Evolutionary conservation across 352 stramenopile genomes (phyloP), one percentile per base, ranked within the genome.

Genomic region (Pythium pyrilobum): DNA sequence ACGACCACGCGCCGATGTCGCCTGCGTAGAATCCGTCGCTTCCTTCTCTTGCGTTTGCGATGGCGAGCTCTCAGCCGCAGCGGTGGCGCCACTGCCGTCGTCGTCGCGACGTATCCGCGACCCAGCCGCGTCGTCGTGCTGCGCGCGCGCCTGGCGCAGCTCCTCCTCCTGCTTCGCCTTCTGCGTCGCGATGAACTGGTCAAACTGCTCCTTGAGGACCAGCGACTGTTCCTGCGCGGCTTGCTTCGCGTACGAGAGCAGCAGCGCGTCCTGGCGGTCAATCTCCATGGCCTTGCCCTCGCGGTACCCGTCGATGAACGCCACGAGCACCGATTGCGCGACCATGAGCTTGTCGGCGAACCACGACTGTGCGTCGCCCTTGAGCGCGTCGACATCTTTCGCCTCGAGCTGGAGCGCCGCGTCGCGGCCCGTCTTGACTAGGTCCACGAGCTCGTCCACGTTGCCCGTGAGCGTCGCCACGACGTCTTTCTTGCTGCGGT

Each of bases 301-400:
- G 6, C 73, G 68, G 67, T 95, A 95, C 11, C 84, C 84, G 2
- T 85, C 69, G 55, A 95, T 90, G 42, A 92, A 95, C 29, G 79
- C 77, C 69, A 87, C 67, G 25, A 95, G 64, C 61, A 92, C 83
- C 8, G 71, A 73, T 57, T 92, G 81, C 16, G 78, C 84, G 23
- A 95, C 81, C 50, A 87, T 64, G 52, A 95, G 67, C 46, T 95
- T 95, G 68, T 95, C 84, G 2, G 78, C 77, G 18, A 90, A 69
- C 84, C 84, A 95, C 50, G 72, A 84, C 58, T 95, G 80, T 31
- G 68, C 67, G 1, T 82, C 79, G 4, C 34, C 40, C 59, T 89
- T 89, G 23, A 85, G 65, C 0, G 55, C 64, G 0, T 91, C 72
- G 0, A 95, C 46, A 31, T 95, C 81, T 40, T 81, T 49, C 21